Percentiles rank a stretch among this genome's conserved stretches.
Evolutionary conservation across 805 yeast genomes (phyloP).

Genomic region (Hanseniaspora hatyaiensis): DNA sequence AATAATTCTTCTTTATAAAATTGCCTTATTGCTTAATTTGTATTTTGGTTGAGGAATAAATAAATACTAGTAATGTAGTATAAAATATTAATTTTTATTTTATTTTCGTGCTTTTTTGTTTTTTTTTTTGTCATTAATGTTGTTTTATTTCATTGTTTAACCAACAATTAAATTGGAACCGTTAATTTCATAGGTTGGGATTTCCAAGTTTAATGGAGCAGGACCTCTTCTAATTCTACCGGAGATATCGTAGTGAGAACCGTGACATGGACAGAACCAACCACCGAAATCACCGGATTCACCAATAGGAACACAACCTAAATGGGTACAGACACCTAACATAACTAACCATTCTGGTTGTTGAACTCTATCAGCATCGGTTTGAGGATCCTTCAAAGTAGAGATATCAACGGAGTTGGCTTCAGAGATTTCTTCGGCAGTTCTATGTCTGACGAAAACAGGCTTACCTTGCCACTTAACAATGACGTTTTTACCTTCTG

Average conservation of each 20-base stretch:
- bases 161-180: constrained; percentile 83
- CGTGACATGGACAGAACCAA: constrained; percentile 99
- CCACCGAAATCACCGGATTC: constrained; percentile 99
- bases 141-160: constrained; percentile 34
- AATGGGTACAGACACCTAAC: constrained; percentile 99
- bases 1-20: too few relatives aligned
- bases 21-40: too few relatives aligned
- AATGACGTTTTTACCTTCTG: constrained; percentile 94
- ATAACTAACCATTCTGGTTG: constrained; percentile 97
- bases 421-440: constrained; percentile 81
- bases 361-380: constrained; percentile 84
- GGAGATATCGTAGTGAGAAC: constrained; percentile 98
- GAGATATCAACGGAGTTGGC: constrained; percentile 75
- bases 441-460: constrained; percentile 98
- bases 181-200: constrained; percentile 80
- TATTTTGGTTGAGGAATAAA: too few relatives aligned
- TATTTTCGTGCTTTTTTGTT: background rate
- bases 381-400: constrained; percentile 84
- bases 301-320: constrained; percentile 99
- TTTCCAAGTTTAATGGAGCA: constrained; percentile 96
- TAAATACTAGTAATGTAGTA: too few relatives aligned
- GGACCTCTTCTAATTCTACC: constrained; percentile 99
- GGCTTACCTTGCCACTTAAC: constrained; percentile 99
- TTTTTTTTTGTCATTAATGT: background rate
- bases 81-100: background rate